These are phyloP conservation scores for Herpetospermum pedunculosum DNA, from an alignment of 306 rosid species.

Conservation along the genomic window DNA sequence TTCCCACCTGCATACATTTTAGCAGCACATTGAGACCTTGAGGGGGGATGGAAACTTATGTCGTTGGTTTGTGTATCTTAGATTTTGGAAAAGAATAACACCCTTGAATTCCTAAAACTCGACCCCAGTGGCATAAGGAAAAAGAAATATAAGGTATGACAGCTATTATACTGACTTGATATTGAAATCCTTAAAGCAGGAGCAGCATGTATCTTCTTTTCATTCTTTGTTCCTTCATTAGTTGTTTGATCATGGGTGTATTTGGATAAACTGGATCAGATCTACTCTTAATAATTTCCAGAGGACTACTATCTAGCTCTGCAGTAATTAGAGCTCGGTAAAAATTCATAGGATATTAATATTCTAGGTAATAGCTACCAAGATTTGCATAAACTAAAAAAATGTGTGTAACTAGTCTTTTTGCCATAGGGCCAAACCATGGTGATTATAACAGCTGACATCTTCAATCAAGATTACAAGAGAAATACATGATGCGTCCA, in stretches of 20 bases:
- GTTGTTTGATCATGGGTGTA: background rate
- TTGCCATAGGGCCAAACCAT: background rate
- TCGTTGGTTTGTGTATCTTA: background rate
- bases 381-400: background rate
- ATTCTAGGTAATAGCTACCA: background rate
- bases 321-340: background rate
- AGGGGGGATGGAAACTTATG: background rate
- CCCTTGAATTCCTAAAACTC: background rate
- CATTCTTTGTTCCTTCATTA: background rate
- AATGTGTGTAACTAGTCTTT: background rate
- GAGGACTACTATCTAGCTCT: background rate
- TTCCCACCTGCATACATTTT: background rate
- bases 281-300: background rate
- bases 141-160: background rate
- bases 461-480: background rate
- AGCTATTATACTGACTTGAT: background rate
- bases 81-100: background rate
- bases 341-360: background rate
- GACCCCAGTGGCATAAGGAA: background rate
- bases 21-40: background rate
- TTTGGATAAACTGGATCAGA: background rate
- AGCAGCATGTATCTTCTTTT: background rate
- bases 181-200: background rate
- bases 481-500: background rate
- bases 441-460: background rate